A percentile compares a stretch with the other conserved stretches of the same genome.
These are phyloP conservation scores for Mycothermus thermophilus DNA, from an alignment of 495 filamentous ascomycete species.

Conservation along the genomic window DNA sequence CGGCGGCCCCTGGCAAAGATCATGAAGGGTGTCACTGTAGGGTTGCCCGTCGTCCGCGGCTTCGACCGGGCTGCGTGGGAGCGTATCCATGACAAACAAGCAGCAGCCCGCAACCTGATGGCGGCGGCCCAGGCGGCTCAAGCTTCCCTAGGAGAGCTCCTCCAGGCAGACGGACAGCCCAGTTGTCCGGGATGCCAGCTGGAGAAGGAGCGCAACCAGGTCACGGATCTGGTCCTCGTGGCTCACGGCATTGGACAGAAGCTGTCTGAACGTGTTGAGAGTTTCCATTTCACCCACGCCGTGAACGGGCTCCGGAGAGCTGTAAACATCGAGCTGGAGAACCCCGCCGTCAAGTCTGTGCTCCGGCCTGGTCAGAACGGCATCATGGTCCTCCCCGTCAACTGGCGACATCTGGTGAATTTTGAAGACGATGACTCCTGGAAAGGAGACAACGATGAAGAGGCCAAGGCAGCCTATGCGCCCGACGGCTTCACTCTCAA, in stretches of 20 bases:
- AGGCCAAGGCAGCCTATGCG: constrained; percentile 30
- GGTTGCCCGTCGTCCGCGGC: constrained; percentile 74
- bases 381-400: constrained; percentile 47
- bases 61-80: constrained; percentile 71
- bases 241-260: constrained; percentile 97
- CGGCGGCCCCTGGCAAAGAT: constrained; percentile 71
- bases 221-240: constrained; percentile 78
- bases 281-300: constrained; percentile 90
- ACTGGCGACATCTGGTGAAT: constrained; percentile 78
- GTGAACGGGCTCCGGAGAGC: constrained; percentile 82
- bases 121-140: constrained; percentile 26
- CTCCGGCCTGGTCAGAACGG: constrained; percentile 51
- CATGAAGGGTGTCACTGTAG: constrained; percentile 65
- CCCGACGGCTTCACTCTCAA: constrained; percentile 60
- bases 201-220: constrained; percentile 50
- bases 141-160: too few species aligned
- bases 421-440: constrained; percentile 60
- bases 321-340: constrained; percentile 72
- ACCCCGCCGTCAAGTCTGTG: constrained; percentile 53
- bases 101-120: constrained; percentile 27
- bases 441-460: constrained; percentile 34
- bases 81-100: constrained; percentile 43
- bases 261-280: constrained; percentile 87
- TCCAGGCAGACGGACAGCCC: background rate
- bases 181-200: constrained; percentile 23